Conservation (phyloP, 2,329 filamentous ascomycete species). For the Dactylonectria macrodidyma region DNA sequence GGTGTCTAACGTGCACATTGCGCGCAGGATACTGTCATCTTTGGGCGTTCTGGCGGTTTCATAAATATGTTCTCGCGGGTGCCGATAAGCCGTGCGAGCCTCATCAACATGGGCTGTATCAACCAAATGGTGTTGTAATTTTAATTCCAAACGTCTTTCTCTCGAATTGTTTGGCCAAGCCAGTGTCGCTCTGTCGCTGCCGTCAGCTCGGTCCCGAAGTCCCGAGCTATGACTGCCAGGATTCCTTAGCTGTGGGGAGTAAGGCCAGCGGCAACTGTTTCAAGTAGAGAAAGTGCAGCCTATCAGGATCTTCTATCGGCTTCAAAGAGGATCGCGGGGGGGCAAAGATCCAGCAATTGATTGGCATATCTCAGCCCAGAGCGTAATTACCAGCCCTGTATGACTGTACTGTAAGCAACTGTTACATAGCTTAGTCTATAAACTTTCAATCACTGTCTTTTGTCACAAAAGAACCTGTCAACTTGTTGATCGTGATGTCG, state of each 20-base stretch:
- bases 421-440: too few relatives aligned
- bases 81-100: neutral
- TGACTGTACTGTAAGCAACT: too few relatives aligned
- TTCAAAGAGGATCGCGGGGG: neutral
- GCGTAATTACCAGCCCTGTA: too few relatives aligned
- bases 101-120: neutral
- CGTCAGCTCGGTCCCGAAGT: neutral
- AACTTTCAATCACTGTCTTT: too few relatives aligned
- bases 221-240: neutral
- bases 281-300: neutral
- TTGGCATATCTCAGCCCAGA: neutral
- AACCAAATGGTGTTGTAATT: neutral
- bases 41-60: neutral
- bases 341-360: neutral
- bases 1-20: neutral
- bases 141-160: neutral
- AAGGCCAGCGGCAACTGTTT: neutral
- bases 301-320: neutral
- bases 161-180: neutral
- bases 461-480: too few relatives aligned
- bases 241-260: neutral
- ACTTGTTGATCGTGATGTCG: too few relatives aligned
- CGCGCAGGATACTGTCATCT: neutral
- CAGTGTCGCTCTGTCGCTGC: neutral
- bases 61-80: neutral